These are phyloP conservation scores for Fragilaria crotonensis DNA, from an alignment of 108 stramenopile genomes.

Conservation along the genomic window DNA sequence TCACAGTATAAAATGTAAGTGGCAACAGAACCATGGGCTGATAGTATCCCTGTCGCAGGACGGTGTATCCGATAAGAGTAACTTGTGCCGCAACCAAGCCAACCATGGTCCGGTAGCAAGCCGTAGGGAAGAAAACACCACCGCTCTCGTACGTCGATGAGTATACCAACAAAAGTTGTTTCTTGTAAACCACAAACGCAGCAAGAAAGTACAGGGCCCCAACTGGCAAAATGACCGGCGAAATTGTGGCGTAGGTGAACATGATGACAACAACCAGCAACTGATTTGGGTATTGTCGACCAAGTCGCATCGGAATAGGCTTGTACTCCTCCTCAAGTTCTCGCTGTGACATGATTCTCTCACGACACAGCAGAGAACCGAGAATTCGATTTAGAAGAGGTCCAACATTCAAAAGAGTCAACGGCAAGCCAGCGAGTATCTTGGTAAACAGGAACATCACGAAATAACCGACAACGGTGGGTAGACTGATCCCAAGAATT, in stretches of 20 bases:
- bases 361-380: conserved; percentile 43
- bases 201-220: conserved; percentile 71
- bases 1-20: conserved; percentile 36
- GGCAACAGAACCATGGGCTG: conserved; percentile 34
- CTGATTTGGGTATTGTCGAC: conserved; percentile 45
- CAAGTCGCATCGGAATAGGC: conserved; percentile 27
- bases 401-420: conserved; percentile 64
- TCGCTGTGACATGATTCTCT: conserved; percentile 63
- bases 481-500: conserved; percentile 66
- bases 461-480: conserved; percentile 84
- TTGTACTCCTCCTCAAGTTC: conserved; percentile 58
- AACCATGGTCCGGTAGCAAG: conserved; percentile 43
- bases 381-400: conserved; percentile 55
- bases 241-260: conserved; percentile 62
- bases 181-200: conserved; percentile 82
- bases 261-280: conserved; percentile 76
- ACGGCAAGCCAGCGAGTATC: conserved; percentile 77
- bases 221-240: conserved; percentile 77
- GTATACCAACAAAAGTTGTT: conserved; percentile 79
- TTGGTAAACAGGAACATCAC: conserved; percentile 80
- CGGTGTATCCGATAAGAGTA: conserved; percentile 38
- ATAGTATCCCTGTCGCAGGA: conserved; percentile 33
- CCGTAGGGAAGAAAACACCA: conserved; percentile 54
- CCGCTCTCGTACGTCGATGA: conserved; percentile 52
- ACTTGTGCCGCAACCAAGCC: conserved; percentile 40